Percentiles rank a stretch among this genome's conserved stretches.
Evolutionary conservation across 306 rosid genomes (phyloP).

Genomic region (Malus domestica): ASM211411v1 NC_041799.1:14622501-14623000

Average conservation of each 20-base stretch:
- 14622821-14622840: neutral
- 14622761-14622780: neutral
- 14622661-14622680: neutral
- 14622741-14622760: neutral
- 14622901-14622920: neutral
- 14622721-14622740: too few species aligned
- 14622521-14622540: too few species aligned
- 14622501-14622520: too few species aligned
- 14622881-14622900: neutral
- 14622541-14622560: neutral
- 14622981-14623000: conserved; percentile 63
- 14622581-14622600: neutral
- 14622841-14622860: neutral
- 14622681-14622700: neutral
- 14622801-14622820: neutral
- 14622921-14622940: neutral
- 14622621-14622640: neutral
- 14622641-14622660: neutral
- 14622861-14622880: neutral
- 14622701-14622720: neutral
- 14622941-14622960: neutral
- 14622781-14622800: too few species aligned
- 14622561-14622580: neutral
- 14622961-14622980: neutral
- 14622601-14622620: neutral